Evolutionary conservation across 441 rosid genomes (phyloP).

Genomic region (Arabidopsis hybrid): DNA sequence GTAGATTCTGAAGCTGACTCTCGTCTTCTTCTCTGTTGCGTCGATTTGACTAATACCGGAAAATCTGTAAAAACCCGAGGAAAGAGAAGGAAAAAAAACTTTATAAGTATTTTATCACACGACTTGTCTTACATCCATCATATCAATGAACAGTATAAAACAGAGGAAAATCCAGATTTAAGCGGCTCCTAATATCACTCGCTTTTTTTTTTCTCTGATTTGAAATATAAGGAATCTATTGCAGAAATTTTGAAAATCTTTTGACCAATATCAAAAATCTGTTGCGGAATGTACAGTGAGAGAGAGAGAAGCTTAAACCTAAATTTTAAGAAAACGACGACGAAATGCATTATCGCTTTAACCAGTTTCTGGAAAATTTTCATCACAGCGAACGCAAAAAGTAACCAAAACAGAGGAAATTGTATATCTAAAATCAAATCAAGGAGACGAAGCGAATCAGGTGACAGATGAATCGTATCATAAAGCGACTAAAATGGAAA

Average conservation of each 20-base stretch:
- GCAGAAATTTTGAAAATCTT: conserved; percentile 42
- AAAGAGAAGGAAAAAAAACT: neutral
- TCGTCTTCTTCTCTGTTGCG: neutral
- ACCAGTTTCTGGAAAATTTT: conserved; percentile 1
- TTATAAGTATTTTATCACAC: conserved; percentile 12
- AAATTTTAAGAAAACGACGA: conserved; percentile 50
- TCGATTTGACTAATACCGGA: conserved; percentile 26
- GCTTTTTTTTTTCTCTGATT: conserved; percentile 17
- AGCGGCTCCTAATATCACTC: neutral
- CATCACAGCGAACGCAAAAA: neutral
- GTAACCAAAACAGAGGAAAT: neutral
- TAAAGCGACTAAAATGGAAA: conserved; percentile 16
- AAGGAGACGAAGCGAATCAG: neutral
- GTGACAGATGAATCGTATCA: neutral
- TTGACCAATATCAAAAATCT: conserved; percentile 13
- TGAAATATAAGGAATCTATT: conserved; percentile 17
- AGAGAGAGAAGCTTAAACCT: conserved; percentile 25
- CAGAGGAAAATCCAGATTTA: conserved; percentile 7
- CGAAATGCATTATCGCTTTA: conserved; percentile 35
- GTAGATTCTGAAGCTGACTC: conserved; percentile 7
- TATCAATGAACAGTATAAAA: conserved; percentile 27
- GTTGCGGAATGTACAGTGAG: conserved; percentile 25
- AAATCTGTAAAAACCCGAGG: conserved; percentile 22
- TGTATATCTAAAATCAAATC: conserved; percentile 2
- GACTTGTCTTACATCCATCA: conserved; percentile 22